phyloP scores from a whole-genome alignment of 2,329 filamentous ascomycete genomes.

The Capronia coronata region DNA sequence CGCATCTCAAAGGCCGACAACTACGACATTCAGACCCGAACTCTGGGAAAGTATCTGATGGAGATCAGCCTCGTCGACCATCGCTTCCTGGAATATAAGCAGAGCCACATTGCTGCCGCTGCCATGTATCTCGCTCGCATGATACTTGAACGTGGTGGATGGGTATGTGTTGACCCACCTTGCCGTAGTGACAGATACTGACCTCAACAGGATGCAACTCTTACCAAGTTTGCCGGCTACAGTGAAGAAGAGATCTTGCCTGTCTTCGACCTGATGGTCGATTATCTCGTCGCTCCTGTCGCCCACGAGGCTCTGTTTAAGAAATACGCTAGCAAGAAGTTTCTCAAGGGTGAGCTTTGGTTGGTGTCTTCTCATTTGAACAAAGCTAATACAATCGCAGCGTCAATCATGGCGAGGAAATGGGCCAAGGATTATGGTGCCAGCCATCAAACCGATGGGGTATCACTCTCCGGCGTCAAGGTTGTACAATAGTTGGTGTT shows the following conservation, averaged over 20 bases:
- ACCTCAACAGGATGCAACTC: conserved; percentile 62
- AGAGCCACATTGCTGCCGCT: conserved; percentile 83
- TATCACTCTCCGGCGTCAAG: conserved; percentile 20
- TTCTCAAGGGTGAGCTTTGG: conserved; percentile 74
- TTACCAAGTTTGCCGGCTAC: conserved; percentile 89
- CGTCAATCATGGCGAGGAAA: conserved; percentile 80
- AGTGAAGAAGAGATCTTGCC: conserved; percentile 87
- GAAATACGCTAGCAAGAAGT: conserved; percentile 99
- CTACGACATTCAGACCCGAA: conserved; percentile 97
- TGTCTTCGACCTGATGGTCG: conserved; percentile 88
- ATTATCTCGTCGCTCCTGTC: conserved; percentile 86
- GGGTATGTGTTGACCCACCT: conserved; percentile 56
- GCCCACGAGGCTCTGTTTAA: conserved; percentile 97
- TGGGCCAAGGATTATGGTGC: conserved; percentile 77
- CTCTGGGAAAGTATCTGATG: conserved; percentile 93
- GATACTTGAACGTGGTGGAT: conserved; percentile 83
- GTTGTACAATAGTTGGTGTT: conserved; percentile 10
- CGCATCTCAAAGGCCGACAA: conserved; percentile 98
- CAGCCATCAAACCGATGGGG: conserved; percentile 19
- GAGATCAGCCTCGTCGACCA: conserved; percentile 95
- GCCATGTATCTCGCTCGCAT: conserved; percentile 92
- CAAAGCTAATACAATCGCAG: conserved; percentile 43
- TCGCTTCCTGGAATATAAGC: conserved; percentile 81
- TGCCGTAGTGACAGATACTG: conserved; percentile 11
- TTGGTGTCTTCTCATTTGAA: not conserved